phyloP scores from a whole-genome alignment of 164 flowering plant species.

The Stephania yunnanensis region DNA sequence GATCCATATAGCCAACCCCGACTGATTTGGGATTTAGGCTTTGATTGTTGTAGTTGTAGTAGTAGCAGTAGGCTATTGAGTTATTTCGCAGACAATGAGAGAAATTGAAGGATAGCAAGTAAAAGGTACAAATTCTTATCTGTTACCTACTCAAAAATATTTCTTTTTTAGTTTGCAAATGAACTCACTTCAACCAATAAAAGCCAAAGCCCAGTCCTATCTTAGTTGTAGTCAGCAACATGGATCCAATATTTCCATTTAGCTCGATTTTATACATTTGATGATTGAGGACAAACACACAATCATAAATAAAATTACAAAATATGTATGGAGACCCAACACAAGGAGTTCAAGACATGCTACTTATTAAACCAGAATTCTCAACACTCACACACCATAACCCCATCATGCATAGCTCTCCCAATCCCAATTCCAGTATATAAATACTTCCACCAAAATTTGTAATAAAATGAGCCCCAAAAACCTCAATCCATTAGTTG shows the following conservation, averaged over 20 bases:
- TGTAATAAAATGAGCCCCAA: too few species aligned
- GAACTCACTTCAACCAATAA: background rate
- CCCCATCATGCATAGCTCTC: too few species aligned
- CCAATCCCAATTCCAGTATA: too few species aligned
- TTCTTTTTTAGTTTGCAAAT: background rate
- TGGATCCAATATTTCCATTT: background rate
- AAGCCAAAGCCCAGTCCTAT: too few species aligned
- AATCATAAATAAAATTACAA: background rate
- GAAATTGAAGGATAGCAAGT: background rate
- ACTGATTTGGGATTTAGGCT: background rate
- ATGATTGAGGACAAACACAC: too few species aligned
- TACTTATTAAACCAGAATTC: background rate
- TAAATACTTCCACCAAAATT: too few species aligned
- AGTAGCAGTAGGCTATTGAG: background rate
- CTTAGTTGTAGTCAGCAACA: background rate
- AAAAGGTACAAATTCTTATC: background rate
- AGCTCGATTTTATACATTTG: background rate
- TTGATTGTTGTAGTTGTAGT: too few species aligned
- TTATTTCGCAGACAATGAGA: background rate
- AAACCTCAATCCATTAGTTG: too few species aligned
- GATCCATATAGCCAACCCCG: background rate
- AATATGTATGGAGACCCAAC: too few species aligned
- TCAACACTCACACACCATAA: conserved; percentile 27
- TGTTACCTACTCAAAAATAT: background rate
- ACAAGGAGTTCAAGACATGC: background rate